Evolutionary conservation across 331 rosid genomes (phyloP).

Genomic region (Malus hybrid): DNA sequence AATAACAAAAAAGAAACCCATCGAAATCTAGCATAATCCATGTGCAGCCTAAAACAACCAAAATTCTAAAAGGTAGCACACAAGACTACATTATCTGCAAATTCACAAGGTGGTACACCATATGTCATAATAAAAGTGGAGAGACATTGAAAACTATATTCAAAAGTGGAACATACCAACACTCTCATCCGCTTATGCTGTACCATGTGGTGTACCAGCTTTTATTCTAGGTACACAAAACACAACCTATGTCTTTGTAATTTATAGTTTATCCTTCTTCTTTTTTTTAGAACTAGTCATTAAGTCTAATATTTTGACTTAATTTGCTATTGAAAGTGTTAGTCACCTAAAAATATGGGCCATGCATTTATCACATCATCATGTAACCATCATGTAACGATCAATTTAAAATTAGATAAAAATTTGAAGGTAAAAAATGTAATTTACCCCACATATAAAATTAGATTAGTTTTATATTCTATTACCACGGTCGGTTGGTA

Average conservation of each 20-base stretch:
- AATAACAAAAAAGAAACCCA: background rate
- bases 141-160: background rate
- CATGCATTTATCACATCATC: too few species aligned
- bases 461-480: background rate
- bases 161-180: background rate
- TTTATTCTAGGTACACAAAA: background rate
- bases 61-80: background rate
- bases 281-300: too few species aligned
- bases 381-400: fast-evolving
- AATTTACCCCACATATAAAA: too few species aligned
- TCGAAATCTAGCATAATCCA: background rate
- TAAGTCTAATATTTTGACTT: background rate
- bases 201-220: background rate
- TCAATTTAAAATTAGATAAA: too few species aligned
- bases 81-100: background rate
- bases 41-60: background rate
- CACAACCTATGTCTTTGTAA: too few species aligned
- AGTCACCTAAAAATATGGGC: background rate
- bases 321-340: background rate
- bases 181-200: too few species aligned
- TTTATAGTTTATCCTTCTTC: too few species aligned
- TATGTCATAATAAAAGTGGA: background rate
- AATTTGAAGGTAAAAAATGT: too few species aligned
- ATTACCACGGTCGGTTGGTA: background rate
- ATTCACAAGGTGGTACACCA: too few species aligned